Conservation (phyloP, 805 yeast genomes). For the Hanseniaspora hatyaiensis region DNA sequence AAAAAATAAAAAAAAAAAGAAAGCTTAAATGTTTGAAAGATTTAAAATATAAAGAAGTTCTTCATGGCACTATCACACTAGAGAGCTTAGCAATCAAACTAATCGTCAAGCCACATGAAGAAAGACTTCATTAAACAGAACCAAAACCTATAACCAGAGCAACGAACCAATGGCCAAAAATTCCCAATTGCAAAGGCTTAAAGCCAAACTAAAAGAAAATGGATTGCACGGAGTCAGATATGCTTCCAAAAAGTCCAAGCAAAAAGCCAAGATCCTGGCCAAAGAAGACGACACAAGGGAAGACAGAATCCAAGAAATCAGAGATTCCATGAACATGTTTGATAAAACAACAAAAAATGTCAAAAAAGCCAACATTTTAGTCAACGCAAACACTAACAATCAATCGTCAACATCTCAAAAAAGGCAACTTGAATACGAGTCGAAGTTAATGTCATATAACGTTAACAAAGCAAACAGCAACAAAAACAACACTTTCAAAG, state of each 20-base stretch:
- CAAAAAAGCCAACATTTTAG: slow-evolving; percentile 49
- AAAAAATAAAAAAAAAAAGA: too few species aligned
- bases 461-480: slow-evolving; percentile 42
- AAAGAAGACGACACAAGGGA: slow-evolving; percentile 58
- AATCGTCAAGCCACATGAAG: too few species aligned
- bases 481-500: slow-evolving; percentile 66
- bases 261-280: slow-evolving; percentile 40
- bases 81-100: too few species aligned
- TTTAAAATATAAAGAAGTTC: too few species aligned
- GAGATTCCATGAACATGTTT: slow-evolving; percentile 83
- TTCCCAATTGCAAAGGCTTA: slow-evolving; percentile 74
- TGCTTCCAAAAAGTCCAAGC: slow-evolving; percentile 41
- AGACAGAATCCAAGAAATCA: slow-evolving; percentile 44
- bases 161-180: slow-evolving; percentile 52
- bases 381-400: slow-evolving; percentile 57
- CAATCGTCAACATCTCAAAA: slow-evolving; percentile 59
- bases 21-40: too few species aligned
- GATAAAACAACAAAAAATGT: slow-evolving; percentile 61
- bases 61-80: too few species aligned
- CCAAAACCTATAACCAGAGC: too few species aligned
- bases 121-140: too few species aligned
- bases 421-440: slow-evolving; percentile 51
- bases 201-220: slow-evolving; percentile 59
- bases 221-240: slow-evolving; percentile 85
- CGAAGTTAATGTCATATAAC: slow-evolving; percentile 28